A percentile compares a stretch with the other conserved stretches of the same genome.
Evolutionary conservation across 768 basidiomycete species (phyloP).

Genomic region (Galerina sulciceps): DNA sequence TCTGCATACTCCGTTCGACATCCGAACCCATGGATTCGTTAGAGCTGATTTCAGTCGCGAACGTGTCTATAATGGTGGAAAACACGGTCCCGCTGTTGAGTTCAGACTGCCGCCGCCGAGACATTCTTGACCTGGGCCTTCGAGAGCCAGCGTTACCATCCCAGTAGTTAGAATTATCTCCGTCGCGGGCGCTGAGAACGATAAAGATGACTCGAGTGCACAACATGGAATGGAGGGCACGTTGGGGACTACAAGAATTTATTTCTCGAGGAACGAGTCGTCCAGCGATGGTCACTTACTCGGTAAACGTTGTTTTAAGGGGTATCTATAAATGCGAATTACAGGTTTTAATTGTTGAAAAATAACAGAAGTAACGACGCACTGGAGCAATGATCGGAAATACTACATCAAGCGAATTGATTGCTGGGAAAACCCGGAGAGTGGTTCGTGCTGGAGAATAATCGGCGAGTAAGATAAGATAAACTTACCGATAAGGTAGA

Average conservation of each 20-base stretch:
- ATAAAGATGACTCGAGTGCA: slow-evolving; percentile 32
- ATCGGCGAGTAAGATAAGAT: background rate
- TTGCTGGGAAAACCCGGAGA: background rate
- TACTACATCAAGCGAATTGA: slow-evolving; percentile 11
- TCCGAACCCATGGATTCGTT: no score
- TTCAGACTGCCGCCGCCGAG: no score
- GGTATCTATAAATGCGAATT: background rate
- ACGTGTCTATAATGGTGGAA: no score
- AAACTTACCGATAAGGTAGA: background rate
- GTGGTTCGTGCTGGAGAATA: background rate
- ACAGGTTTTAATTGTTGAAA: no score
- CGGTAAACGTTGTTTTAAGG: slow-evolving; percentile 4
- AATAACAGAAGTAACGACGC: no score
- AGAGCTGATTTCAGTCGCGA: no score
- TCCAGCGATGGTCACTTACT: background rate
- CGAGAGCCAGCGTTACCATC: background rate
- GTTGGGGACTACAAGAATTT: slow-evolving; percentile 22
- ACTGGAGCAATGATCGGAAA: slow-evolving; percentile 12
- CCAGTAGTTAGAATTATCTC: background rate
- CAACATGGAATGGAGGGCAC: slow-evolving; percentile 31
- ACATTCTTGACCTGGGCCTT: no score
- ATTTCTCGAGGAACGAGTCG: background rate
- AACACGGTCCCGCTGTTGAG: no score
- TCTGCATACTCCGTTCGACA: no score
- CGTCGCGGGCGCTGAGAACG: slow-evolving; percentile 14